Conservation (phyloP, 1,284 basidiomycete species). For the Irpex lacteus region DNA sequence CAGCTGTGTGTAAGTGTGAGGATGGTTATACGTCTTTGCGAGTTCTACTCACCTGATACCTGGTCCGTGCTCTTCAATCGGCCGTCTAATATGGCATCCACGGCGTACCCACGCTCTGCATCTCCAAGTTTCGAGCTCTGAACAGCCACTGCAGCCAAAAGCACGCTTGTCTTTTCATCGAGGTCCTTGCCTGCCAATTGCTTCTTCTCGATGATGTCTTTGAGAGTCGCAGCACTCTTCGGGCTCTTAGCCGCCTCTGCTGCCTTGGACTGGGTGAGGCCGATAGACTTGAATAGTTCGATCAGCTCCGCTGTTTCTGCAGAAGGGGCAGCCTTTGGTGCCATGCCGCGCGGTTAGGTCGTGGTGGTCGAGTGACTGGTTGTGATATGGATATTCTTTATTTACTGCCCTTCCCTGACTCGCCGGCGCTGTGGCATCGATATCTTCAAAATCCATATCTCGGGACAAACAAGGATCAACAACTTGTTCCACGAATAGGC, state of each 20-base stretch:
- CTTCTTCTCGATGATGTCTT: slow-evolving; percentile 66
- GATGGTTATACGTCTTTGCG: slow-evolving; percentile 2
- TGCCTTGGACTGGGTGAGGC: slow-evolving; percentile 77
- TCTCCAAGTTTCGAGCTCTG: slow-evolving; percentile 59
- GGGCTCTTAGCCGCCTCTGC: slow-evolving; percentile 80
- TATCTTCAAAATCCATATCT: not conserved
- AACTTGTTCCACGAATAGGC: not conserved
- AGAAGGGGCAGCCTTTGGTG: slow-evolving; percentile 30
- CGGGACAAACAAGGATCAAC: slow-evolving; percentile 1
- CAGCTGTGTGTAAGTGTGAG: slow-evolving; percentile 46
- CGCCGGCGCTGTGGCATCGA: not conserved
- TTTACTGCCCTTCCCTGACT: not conserved
- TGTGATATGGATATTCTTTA: not conserved
- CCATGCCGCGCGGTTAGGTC: slow-evolving; percentile 20
- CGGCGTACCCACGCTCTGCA: slow-evolving; percentile 64
- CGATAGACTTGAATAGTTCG: slow-evolving; percentile 76
- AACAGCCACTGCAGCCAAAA: slow-evolving; percentile 71
- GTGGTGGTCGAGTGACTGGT: slow-evolving; percentile 1
- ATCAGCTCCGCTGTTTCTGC: slow-evolving; percentile 43
- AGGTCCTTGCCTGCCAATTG: slow-evolving; percentile 49
- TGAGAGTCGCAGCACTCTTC: slow-evolving; percentile 72
- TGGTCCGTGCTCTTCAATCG: slow-evolving; percentile 85
- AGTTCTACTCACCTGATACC: slow-evolving; percentile 64
- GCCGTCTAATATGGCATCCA: slow-evolving; percentile 68
- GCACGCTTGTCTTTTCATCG: slow-evolving; percentile 79